Conservation (phyloP, 2,329 filamentous ascomycete species). For the Aspergillus alliaceus region DNA sequence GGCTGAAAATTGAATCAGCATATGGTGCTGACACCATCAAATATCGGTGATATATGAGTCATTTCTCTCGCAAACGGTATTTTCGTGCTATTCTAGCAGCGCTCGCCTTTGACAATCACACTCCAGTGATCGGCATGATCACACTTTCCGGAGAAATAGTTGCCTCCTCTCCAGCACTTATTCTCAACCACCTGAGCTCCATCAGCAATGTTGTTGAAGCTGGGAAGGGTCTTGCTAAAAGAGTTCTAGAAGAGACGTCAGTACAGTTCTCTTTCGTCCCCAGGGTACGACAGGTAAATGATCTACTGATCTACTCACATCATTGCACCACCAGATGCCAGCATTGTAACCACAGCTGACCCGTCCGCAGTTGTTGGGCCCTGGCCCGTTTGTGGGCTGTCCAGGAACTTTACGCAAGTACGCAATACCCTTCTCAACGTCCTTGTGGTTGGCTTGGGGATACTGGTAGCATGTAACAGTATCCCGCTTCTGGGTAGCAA, state of each 20-base stretch:
- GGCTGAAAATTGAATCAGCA: no score
- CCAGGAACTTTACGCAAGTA: background rate
- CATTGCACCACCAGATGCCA: background rate
- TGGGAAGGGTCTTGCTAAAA: background rate
- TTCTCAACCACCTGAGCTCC: background rate
- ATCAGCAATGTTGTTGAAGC: background rate
- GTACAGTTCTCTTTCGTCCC: background rate
- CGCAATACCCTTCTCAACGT: background rate
- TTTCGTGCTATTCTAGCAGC: no score
- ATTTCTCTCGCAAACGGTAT: no score
- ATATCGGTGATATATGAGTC: no score
- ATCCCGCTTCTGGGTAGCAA: background rate
- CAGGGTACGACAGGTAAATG: no score
- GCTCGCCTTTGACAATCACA: background rate
- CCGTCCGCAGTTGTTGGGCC: background rate
- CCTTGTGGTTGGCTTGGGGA: background rate
- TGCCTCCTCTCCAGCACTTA: background rate
- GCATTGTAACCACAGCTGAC: background rate
- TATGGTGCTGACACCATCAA: no score
- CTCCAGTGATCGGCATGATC: background rate
- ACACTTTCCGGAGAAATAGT: background rate
- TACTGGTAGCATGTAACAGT: background rate
- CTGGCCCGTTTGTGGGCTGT: background rate
- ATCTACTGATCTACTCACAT: background rate
- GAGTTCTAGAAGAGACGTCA: background rate